Evolutionary conservation across 75 land plant genomes (phyloP), one percentile per base, ranked within the genome.

Genomic region (Ceratopteris richardii): DNA sequence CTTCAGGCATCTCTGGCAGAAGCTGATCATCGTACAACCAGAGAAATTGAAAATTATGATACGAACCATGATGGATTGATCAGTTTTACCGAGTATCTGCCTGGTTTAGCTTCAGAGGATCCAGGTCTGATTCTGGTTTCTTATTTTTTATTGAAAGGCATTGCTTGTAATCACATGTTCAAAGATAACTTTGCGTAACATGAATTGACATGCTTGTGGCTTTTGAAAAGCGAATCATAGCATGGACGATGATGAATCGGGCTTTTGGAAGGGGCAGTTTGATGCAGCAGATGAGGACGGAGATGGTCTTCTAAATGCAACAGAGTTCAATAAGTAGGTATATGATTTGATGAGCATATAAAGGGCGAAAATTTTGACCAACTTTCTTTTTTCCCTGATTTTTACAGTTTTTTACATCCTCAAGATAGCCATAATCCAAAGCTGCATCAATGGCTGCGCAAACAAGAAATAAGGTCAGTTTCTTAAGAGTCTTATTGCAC

Each of bases 191-290:
- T n/a, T n/a, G n/a, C n/a, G n/a, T n/a, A n/a, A n/a, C n/a, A n/a
- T n/a, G n/a, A n/a, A n/a, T n/a, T n/a, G n/a, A n/a, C n/a, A n/a
- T n/a, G n/a, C n/a, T n/a, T n/a, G n/a, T n/a, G n/a, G n/a, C n/a
- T n/a, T n/a, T n/a, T n/a, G n/a, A n/a, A n/a, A n/a, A 44, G 18
- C 56, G 70, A 77, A 64, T 24, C 58, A 68, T 57, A 71, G 54
- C 24, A 78, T 31, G 62, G 67, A 46, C 26, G 67, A 75, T 58
- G 77, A 71, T 74, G 81, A 74, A 22, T 61, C 82, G 72, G 96
- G 93, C 31, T 91, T 88, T 88, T 88, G 67, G 56, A 80, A 80
- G 56, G 89, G 80, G 57, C 97, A 91, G 56, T 91, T 91, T 61
- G 87, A 84, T 72, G 81, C 84, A 30, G 82, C 89, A 39, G 97